Evolutionary conservation across 805 yeast species (phyloP).

Genomic region (Pichia californica): DNA sequence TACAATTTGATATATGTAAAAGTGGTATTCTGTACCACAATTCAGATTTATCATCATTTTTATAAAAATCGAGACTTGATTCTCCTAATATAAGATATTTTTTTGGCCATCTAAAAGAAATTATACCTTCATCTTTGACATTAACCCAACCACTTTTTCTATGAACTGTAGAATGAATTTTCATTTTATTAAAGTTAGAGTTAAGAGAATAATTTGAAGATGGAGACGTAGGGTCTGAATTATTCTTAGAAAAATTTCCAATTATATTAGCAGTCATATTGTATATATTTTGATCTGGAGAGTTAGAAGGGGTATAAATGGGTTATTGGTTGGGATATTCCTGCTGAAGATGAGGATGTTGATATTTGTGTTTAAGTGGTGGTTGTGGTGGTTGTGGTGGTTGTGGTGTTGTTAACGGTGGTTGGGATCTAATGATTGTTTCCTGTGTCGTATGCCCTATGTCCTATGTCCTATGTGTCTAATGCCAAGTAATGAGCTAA

Average conservation of each 20-base stretch:
- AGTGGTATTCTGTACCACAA: constrained; percentile 47
- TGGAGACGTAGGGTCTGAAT: constrained; percentile 5
- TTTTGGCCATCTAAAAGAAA: constrained; percentile 89
- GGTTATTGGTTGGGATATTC: too few relatives aligned
- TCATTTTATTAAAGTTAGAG: constrained; percentile 10
- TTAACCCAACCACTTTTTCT: constrained; percentile 78
- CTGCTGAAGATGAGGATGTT: neutral
- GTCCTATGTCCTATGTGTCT: too few relatives aligned
- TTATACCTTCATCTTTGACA: constrained; percentile 86
- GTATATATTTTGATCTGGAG: too few relatives aligned
- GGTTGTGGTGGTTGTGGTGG: too few relatives aligned
- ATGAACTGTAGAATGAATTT: constrained; percentile 29
- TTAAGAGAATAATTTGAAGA: constrained; percentile 3
- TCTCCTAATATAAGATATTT: constrained; percentile 75
- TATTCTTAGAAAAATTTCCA: constrained; percentile 1
- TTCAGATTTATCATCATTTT: constrained; percentile 50
- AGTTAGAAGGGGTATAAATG: too few relatives aligned
- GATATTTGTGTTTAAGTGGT: neutral
- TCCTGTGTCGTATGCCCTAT: too few relatives aligned
- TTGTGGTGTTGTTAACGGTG: too few relatives aligned
- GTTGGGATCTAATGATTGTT: too few relatives aligned
- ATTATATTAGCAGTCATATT: too few relatives aligned
- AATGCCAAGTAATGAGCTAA: too few relatives aligned
- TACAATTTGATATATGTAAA: constrained; percentile 54
- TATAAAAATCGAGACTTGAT: constrained; percentile 66